Evolutionary conservation across 164 flowering plant species (phyloP), one percentile per base, ranked within the genome.

Genomic region (Echeveria elegans): DNA sequence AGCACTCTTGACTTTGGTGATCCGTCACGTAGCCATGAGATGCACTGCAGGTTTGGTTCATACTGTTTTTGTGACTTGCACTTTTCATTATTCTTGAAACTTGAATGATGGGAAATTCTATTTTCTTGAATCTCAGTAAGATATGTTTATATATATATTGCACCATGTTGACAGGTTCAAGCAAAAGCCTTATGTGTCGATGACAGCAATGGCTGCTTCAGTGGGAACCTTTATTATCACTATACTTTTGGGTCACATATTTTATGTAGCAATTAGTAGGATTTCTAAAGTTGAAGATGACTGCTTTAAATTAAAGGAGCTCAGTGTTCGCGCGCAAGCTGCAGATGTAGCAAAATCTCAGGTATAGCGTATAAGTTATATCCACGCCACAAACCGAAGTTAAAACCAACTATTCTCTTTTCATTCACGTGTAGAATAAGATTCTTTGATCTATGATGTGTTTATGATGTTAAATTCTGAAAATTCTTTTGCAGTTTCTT

Each of bases 311-410:
- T 89, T 94, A 97, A 83, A 66, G 84, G 84, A 78, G 74, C 88
- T 94, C 56, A 94, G 88, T 79, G 79, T 73, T 69, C 87, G 91
- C 68, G 98, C 98, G 62, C 97, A 94, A 82, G 96, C 97, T 74
- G 98, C 98, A 21, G 98, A 94, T 80, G 88, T 88, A 64, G 98
- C 98, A 74, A 94, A 91, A 77, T 94, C 98, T 53, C 97, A 94
- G 96, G 98, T 92, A 50, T 53, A 24, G 59, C 1, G 30, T 53
- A 9, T 38, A 38, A 38, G 24, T 9, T 53, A 4, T 53, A 29
- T 53, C 29, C 14, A 53, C 30, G n/a, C 24, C 1, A 16, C 16
- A 10, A 45, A 16, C 18, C n/a, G 18, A 45, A 45, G 48, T 45
- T 0, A 19, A 45, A 45, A 45, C 15, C 18, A 31, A 18, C 2